phyloP scores from a whole-genome alignment of 805 yeast species.

The Cyberlindnera americana region DNA sequence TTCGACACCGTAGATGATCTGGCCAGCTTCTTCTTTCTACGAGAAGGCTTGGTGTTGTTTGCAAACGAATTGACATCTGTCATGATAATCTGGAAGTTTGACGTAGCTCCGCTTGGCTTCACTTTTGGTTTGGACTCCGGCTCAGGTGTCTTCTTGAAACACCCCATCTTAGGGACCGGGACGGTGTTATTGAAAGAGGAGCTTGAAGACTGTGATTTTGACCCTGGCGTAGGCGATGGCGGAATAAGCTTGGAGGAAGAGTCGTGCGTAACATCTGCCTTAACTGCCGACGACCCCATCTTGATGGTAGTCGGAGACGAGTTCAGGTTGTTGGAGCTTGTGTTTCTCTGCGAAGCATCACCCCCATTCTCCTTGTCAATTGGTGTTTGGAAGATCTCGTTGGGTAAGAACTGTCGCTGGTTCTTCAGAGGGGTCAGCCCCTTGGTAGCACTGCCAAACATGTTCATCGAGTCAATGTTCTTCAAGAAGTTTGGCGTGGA shows the following conservation, averaged over 20 bases:
- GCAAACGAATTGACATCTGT: conserved; percentile 32
- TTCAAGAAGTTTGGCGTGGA: conserved; percentile 28
- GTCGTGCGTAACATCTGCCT: conserved; percentile 14
- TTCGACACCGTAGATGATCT: conserved; percentile 22
- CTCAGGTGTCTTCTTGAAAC: conserved; percentile 23
- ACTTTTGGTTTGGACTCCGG: neutral
- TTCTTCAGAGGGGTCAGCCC: conserved; percentile 27
- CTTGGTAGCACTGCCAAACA: conserved; percentile 9
- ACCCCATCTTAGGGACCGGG: conserved; percentile 27
- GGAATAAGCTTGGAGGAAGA: conserved; percentile 13
- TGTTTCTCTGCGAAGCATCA: neutral
- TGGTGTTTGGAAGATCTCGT: conserved; percentile 24
- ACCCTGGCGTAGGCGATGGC: conserved; percentile 27
- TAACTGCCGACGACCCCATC: conserved; percentile 28
- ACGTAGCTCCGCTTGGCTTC: conserved; percentile 3
- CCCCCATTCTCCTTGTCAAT: conserved; percentile 11
- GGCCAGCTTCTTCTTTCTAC: conserved; percentile 21
- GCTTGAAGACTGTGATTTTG: conserved; percentile 14
- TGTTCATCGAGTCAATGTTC: conserved; percentile 17
- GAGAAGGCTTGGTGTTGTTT: conserved; percentile 11
- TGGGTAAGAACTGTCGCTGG: conserved; percentile 18
- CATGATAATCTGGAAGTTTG: conserved; percentile 33
- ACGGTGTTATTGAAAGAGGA: conserved; percentile 4
- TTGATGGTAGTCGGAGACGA: conserved; percentile 30
- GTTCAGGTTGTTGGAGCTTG: conserved; percentile 9